Evolutionary conservation across 441 rosid genomes (phyloP).

Genomic region (Sinapis alba): DNA sequence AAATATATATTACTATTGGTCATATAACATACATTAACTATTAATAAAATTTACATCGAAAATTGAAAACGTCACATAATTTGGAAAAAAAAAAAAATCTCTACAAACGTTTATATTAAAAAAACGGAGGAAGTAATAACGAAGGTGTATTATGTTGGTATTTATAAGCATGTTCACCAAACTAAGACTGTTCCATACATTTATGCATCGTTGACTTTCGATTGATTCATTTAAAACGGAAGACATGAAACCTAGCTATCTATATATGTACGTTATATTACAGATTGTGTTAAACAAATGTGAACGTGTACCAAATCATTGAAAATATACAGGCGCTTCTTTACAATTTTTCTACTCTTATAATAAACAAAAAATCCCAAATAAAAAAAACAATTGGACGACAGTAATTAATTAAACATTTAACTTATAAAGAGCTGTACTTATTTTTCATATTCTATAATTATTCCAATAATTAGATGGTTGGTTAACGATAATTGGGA

Average conservation of each 20-base stretch:
- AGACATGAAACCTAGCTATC: neutral
- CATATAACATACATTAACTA: no score
- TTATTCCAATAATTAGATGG: conserved; percentile 22
- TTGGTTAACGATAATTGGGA: conserved; percentile 20
- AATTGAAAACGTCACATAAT: no score
- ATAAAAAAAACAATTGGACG: neutral
- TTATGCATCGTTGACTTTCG: conserved; percentile 13
- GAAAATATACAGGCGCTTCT: neutral
- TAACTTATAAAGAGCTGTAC: neutral
- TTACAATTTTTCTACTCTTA: neutral
- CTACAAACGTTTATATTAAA: no score
- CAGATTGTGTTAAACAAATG: conserved; percentile 1
- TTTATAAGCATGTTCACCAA: conserved; percentile 7
- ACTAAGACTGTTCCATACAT: neutral
- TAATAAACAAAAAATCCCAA: neutral
- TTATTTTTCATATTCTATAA: neutral
- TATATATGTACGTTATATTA: neutral
- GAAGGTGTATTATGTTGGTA: neutral
- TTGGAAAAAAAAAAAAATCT: no score
- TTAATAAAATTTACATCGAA: no score
- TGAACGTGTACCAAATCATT: conserved; percentile 20
- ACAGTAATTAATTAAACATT: neutral
- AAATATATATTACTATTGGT: no score
- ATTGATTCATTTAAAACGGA: no score
- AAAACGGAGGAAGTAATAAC: neutral